Evolutionary conservation across 2,329 filamentous ascomycete genomes (phyloP).

Genomic region (Ophiostoma sp.): DNA sequence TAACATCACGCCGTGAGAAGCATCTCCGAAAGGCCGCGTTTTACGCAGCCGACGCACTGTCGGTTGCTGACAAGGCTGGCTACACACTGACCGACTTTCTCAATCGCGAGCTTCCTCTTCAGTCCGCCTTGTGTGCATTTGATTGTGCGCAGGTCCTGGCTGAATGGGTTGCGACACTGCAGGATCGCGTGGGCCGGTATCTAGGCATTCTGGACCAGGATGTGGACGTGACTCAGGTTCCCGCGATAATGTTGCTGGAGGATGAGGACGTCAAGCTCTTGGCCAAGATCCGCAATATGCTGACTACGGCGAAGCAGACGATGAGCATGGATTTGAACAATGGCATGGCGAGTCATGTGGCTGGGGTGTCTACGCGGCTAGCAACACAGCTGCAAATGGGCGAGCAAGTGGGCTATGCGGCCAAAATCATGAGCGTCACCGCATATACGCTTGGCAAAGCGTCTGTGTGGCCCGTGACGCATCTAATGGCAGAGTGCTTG

Average conservation of each 20-base stretch:
- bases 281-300: constrained; percentile 72
- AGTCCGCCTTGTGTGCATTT: constrained; percentile 86
- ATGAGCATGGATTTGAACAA: constrained; percentile 55
- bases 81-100: constrained; percentile 74
- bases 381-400: constrained; percentile 43
- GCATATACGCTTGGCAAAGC: constrained; percentile 84
- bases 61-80: constrained; percentile 80
- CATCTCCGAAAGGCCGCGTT: constrained; percentile 91
- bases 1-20: constrained; percentile 69
- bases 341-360: constrained; percentile 35
- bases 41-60: constrained; percentile 86
- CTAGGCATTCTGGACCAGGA: constrained; percentile 82
- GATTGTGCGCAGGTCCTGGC: constrained; percentile 91
- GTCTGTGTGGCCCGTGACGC: constrained; percentile 76
- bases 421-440: constrained; percentile 76
- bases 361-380: constrained; percentile 49
- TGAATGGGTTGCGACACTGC: constrained; percentile 88
- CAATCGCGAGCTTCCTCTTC: constrained; percentile 79
- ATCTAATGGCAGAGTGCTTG: constrained; percentile 51
- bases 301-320: constrained; percentile 72
- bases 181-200: constrained; percentile 88
- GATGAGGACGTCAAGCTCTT: constrained; percentile 86
- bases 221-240: constrained; percentile 72
- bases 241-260: constrained; percentile 83
- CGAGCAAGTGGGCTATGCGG: constrained; percentile 69